These are phyloP conservation scores for Solanum peruvianum DNA, from an alignment of 257 asterid species.

Conservation along the genomic window DNA sequence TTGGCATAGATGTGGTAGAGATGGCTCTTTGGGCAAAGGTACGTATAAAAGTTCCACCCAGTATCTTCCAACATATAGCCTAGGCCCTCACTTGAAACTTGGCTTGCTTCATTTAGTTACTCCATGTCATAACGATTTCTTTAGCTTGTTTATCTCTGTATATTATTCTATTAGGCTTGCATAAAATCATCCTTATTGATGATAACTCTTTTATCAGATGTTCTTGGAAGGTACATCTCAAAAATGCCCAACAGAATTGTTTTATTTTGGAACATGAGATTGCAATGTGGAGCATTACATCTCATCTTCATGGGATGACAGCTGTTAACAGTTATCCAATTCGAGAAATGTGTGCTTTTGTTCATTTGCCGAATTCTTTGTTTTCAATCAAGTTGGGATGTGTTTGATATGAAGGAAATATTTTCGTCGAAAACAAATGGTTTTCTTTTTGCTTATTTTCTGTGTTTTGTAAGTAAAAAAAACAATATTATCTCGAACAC, in stretches of 20 bases:
- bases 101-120: background rate
- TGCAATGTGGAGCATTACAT: background rate
- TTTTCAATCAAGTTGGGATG: background rate
- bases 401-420: background rate
- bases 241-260: background rate
- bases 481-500: background rate
- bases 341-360: background rate
- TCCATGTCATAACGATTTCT: background rate
- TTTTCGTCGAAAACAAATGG: background rate
- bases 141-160: background rate
- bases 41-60: background rate
- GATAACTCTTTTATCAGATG: background rate
- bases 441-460: background rate
- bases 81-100: background rate
- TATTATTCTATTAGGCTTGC: background rate
- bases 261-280: background rate
- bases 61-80: background rate
- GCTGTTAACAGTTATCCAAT: background rate
- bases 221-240: background rate
- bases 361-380: background rate
- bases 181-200: background rate
- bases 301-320: background rate
- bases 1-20: slow-evolving; percentile 96
- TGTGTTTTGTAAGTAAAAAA: background rate
- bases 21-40: slow-evolving; percentile 99